Evolutionary conservation across 352 stramenopile species (phyloP), one percentile per base, ranked within the genome.

Genomic region (Phytophthora pinifolia): DNA sequence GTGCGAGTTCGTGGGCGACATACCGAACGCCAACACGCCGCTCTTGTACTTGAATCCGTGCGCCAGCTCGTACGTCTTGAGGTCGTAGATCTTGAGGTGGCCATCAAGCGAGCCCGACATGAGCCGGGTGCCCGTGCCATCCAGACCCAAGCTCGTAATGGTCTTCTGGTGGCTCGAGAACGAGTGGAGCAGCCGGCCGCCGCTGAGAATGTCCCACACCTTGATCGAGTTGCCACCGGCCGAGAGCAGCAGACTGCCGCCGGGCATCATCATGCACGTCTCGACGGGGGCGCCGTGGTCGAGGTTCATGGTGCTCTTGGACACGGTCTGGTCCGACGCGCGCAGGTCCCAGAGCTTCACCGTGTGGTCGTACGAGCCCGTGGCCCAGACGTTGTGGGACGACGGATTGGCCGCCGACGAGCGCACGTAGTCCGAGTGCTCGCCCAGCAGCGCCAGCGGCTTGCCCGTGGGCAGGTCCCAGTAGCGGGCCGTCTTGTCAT

Each of bases 111-210:
- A 94, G 38, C 85, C 80, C 18, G 86, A 91, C 46, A 98, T 65
- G n/a, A 98, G 66, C 22, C 91, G 82, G n/a, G 79, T 88, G 14
- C 82, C 77, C 14, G 77, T 96, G 41, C 86, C 89, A 52, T 98
- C 91, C 6, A 97, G 57, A 7, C 76, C 74, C 42, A 98, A 72
- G 55, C 76, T 93, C 20, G 92, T 98, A 61, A 98, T 95, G n/a
- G 87, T 96, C 67, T 97, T 98, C 54, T 97, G 90, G 70, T 98
- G 92, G 63, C 84, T 96, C 43, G 78, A 90, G 58, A 97, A 96
- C 65, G 78, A 83, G 63, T 96, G 83, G 42, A 98, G 63, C 60
- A 97, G 65, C 14, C 76, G 72, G 13, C 88, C 89, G 14, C 88
- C 88, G 46, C 78, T 94, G 20, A 97, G 70, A 33, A 98, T 74